phyloP scores from a whole-genome alignment of 2,329 filamentous ascomycete species.

The Cadophora sp. region DNA sequence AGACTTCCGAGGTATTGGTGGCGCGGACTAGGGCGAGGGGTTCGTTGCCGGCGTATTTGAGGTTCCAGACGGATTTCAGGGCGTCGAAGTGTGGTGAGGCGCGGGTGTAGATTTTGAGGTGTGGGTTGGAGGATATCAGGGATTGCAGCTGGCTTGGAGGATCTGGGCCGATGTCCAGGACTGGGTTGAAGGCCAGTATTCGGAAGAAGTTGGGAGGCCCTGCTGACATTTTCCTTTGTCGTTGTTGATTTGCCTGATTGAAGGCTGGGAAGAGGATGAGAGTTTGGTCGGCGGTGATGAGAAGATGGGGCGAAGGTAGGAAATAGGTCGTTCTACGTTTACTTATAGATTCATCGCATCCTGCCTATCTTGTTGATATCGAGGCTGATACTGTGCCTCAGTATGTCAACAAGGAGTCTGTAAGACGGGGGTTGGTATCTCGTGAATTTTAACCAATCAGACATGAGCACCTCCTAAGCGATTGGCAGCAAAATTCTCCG shows the following conservation, averaged over 20 bases:
- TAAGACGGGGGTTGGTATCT: too few relatives aligned
- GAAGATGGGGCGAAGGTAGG: too few relatives aligned
- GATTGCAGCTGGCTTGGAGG: neutral
- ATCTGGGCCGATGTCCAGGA: neutral
- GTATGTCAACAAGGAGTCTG: neutral
- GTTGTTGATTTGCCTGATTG: too few relatives aligned
- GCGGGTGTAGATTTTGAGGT: neutral
- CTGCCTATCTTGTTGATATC: too few relatives aligned
- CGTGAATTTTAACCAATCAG: too few relatives aligned
- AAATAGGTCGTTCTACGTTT: too few relatives aligned
- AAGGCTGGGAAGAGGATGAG: neutral
- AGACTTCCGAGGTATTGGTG: neutral
- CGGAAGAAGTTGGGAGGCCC: neutral
- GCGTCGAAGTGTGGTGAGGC: constrained; percentile 1
- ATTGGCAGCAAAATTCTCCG: too few relatives aligned
- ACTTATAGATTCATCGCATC: too few relatives aligned
- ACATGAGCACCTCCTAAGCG: too few relatives aligned
- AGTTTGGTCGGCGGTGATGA: neutral
- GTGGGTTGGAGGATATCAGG: neutral
- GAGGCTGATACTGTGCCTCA: neutral
- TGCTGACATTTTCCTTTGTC: neutral
- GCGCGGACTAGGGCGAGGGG: neutral
- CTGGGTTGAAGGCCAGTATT: neutral
- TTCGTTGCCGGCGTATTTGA: neutral
- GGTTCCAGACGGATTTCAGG: constrained; percentile 3